These are phyloP conservation scores for Candida sanyaensis DNA, from an alignment of 1,139 yeast genomes.

Conservation along the genomic window DNA sequence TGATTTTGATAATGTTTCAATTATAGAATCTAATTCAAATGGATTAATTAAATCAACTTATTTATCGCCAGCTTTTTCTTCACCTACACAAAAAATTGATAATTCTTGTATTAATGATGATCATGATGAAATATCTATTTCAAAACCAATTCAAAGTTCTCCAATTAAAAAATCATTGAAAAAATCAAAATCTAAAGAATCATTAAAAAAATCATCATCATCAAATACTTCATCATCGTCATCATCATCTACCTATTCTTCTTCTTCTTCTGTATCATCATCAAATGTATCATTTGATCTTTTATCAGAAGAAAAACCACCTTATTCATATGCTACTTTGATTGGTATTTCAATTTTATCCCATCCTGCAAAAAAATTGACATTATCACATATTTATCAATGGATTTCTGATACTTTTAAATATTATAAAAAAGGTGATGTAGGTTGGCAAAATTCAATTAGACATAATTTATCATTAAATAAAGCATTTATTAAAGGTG, in stretches of 20 bases:
- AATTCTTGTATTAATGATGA: neutral
- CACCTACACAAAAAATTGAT: constrained; percentile 33
- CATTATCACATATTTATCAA: constrained; percentile 85
- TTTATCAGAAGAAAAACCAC: constrained; percentile 70
- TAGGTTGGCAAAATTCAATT: constrained; percentile 94
- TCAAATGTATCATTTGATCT: constrained; percentile 28
- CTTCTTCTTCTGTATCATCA: constrained; percentile 3
- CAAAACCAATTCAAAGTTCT: constrained; percentile 10
- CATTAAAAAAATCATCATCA: neutral
- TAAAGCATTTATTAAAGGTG: constrained; percentile 88
- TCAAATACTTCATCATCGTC: constrained; percentile 19
- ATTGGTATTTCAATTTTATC: constrained; percentile 93
- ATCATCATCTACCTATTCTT: too few relatives aligned
- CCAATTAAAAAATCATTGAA: constrained; percentile 22
- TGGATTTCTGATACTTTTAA: constrained; percentile 91
- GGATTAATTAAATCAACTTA: constrained; percentile 18
- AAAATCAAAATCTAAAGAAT: constrained; percentile 25
- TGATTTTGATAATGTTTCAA: constrained; percentile 6
- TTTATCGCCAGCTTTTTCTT: constrained; percentile 53
- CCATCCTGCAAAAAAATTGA: constrained; percentile 75
- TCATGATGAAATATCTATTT: neutral
- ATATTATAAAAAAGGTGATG: constrained; percentile 81
- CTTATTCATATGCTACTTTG: constrained; percentile 89
- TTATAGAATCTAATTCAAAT: constrained; percentile 8
- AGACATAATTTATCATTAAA: constrained; percentile 83